These are phyloP conservation scores for Funneliformis mosseae DNA, from an alignment of 192 early-diverging fungal species.

Conservation along the genomic window DNA sequence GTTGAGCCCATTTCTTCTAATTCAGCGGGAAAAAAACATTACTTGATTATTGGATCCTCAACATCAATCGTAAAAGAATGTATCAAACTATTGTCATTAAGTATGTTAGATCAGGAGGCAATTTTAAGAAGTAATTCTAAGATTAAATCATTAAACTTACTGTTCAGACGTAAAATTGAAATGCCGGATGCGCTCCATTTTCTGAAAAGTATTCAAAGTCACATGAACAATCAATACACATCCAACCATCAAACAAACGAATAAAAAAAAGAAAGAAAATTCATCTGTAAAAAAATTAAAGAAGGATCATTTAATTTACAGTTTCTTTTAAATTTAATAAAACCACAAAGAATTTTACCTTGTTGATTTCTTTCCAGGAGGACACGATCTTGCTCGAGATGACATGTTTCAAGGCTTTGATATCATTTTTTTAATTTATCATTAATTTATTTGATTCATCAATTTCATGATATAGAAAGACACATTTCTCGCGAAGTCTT, in stretches of 20 bases:
- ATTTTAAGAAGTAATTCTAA: conserved; percentile 12
- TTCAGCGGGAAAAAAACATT: background rate
- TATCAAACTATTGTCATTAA: conserved; percentile 12
- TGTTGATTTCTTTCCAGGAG: background rate
- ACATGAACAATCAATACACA: background rate
- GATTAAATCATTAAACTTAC: conserved; percentile 19
- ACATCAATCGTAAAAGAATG: conserved; percentile 24
- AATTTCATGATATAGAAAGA: background rate
- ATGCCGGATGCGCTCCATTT: background rate
- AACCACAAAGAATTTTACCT: background rate
- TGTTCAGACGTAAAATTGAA: background rate
- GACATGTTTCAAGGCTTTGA: background rate
- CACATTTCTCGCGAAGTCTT: background rate
- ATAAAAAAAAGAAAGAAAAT: background rate
- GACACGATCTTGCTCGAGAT: background rate
- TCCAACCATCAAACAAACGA: background rate
- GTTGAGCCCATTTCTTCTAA: background rate
- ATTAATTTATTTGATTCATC: background rate
- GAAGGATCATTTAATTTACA: no score
- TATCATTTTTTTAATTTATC: background rate
- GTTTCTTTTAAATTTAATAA: background rate
- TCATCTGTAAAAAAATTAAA: background rate
- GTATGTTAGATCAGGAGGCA: background rate
- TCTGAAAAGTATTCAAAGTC: background rate
- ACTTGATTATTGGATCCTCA: conserved; percentile 3